Conservation (phyloP, 2,329 filamentous ascomycete species). For the Aureobasidium namibiae region DNA sequence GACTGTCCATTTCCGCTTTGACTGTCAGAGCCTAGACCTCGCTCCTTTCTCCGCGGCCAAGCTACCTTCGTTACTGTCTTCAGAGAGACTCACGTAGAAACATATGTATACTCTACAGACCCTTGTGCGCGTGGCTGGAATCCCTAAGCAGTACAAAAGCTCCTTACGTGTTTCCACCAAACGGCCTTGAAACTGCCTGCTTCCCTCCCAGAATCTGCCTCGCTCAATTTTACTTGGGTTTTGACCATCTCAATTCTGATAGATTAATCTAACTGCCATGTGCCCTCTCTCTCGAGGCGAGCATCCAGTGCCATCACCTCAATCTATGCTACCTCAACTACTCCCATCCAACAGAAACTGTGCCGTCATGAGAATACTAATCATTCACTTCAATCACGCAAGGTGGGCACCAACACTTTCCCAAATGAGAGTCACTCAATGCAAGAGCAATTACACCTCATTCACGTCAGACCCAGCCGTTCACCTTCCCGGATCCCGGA, state of each 20-base stretch:
- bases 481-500: constrained; percentile 3
- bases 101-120: neutral
- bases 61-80: neutral
- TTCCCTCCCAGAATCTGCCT: neutral
- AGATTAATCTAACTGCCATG: neutral
- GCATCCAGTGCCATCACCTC: neutral
- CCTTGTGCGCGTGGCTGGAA: constrained; percentile 5
- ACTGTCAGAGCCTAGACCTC: neutral
- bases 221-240: neutral
- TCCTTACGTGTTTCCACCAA: neutral
- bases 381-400: neutral
- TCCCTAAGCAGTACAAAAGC: neutral
- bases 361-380: neutral
- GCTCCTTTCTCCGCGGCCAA: neutral
- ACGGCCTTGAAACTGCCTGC: neutral
- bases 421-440: neutral
- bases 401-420: neutral
- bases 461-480: constrained; percentile 5
- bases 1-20: neutral
- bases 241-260: neutral
- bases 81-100: neutral
- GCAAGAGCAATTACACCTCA: neutral
- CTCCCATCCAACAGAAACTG: neutral
- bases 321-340: neutral
- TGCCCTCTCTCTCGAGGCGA: neutral